Percentiles rank a stretch among this genome's conserved stretches.
Conservation (phyloP, 768 basidiomycete genomes). For the Porpolomopsis calyptriformis region DNA sequence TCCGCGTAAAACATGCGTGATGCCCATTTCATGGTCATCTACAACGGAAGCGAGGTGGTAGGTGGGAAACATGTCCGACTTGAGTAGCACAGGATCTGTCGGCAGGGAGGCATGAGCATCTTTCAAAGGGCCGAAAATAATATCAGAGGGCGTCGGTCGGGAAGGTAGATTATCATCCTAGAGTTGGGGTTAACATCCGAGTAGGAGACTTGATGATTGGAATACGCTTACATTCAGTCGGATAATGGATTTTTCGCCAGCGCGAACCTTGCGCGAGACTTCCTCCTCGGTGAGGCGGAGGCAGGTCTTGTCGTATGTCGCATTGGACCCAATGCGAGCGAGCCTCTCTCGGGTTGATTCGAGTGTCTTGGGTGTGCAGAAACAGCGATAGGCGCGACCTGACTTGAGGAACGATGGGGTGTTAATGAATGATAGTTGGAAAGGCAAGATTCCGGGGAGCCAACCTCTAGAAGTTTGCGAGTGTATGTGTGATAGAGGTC, state of each 20-base stretch:
- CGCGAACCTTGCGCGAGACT: constrained; percentile 56
- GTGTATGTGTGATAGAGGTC: constrained; percentile 75
- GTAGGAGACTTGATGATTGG: neutral
- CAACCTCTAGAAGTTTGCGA: constrained; percentile 65
- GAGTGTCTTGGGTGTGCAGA: constrained; percentile 72
- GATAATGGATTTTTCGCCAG: constrained; percentile 74
- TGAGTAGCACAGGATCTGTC: constrained; percentile 86
- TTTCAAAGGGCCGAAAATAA: constrained; percentile 65
- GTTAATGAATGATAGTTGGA: too few relatives aligned
- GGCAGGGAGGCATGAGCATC: constrained; percentile 71
- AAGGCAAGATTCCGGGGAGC: constrained; percentile 11
- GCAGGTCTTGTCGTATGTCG: constrained; percentile 84
- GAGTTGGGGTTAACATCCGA: neutral
- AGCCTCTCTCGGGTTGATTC: constrained; percentile 57
- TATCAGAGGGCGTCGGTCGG: constrained; percentile 43
- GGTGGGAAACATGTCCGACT: constrained; percentile 88
- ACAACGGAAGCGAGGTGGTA: constrained; percentile 95
- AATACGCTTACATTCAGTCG: constrained; percentile 63
- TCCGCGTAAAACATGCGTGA: constrained; percentile 90
- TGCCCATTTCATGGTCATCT: constrained; percentile 92
- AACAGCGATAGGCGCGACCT: constrained; percentile 89
- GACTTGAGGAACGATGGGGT: too few relatives aligned
- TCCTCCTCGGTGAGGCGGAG: constrained; percentile 83
- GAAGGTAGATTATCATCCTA: constrained; percentile 51
- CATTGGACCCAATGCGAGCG: constrained; percentile 60